Conservation (phyloP, 805 yeast genomes). For the Sugiyamaella mastotermitis region DNA sequence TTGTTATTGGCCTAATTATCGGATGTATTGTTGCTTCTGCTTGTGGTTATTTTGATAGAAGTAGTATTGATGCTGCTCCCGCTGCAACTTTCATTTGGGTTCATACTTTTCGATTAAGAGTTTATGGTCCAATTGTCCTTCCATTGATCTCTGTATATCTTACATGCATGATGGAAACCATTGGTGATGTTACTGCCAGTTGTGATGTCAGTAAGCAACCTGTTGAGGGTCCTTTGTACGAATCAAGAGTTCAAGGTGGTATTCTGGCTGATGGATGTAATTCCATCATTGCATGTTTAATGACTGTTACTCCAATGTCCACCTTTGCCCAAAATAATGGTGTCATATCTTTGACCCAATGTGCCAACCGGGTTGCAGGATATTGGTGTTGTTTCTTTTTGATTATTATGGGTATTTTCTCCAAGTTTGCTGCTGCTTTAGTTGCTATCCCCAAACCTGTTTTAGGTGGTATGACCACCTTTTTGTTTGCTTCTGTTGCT, state of each 20-base stretch:
- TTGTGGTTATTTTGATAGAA: slow-evolving; percentile 65
- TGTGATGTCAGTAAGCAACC: slow-evolving; percentile 83
- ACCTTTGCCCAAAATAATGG: slow-evolving; percentile 95
- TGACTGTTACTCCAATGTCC: slow-evolving; percentile 84
- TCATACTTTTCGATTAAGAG: slow-evolving; percentile 66
- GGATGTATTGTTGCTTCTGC: slow-evolving; percentile 95
- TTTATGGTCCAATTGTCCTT: slow-evolving; percentile 80
- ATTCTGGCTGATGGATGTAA: slow-evolving; percentile 82
- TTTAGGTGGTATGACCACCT: slow-evolving; percentile 84
- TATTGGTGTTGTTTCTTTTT: slow-evolving; percentile 77
- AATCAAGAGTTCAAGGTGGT: slow-evolving; percentile 89
- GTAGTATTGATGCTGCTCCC: slow-evolving; percentile 62
- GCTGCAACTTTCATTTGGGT: slow-evolving; percentile 84
- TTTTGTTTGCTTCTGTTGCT: slow-evolving; percentile 69
- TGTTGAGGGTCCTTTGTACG: slow-evolving; percentile 76
- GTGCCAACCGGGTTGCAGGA: slow-evolving; percentile 81
- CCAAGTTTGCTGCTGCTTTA: slow-evolving; percentile 85
- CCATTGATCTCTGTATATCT: slow-evolving; percentile 82
- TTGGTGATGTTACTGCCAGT: slow-evolving; percentile 93
- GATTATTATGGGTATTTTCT: slow-evolving; percentile 78
- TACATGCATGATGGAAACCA: slow-evolving; percentile 84
- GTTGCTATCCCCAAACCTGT: slow-evolving; percentile 75
- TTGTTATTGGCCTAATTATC: slow-evolving; percentile 72
- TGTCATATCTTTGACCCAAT: slow-evolving; percentile 85
- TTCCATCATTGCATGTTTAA: slow-evolving; percentile 68